These are phyloP conservation scores for Botrytis cinerea DNA, from an alignment of 2,329 filamentous ascomycete genomes.

Conservation along the genomic window DNA sequence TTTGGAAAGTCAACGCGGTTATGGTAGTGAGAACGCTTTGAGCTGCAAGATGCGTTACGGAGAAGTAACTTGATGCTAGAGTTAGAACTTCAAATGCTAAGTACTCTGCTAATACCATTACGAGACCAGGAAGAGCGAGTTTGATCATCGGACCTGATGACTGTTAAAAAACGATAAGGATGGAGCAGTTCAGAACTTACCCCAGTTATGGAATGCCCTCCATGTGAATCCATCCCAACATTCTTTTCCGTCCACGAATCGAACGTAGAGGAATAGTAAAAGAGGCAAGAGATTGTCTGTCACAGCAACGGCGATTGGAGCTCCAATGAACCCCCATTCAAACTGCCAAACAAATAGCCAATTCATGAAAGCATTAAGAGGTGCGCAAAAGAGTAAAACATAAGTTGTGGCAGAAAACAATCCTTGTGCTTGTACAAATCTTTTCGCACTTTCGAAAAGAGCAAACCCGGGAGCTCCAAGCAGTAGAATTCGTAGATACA, in stretches of 20 bases:
- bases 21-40: conserved; percentile 83
- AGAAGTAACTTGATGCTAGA: conserved; percentile 77
- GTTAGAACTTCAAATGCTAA: conserved; percentile 91
- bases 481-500: conserved; percentile 71
- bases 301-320: conserved; percentile 74
- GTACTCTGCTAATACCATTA: conserved; percentile 95
- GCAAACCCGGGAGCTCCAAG: conserved; percentile 75
- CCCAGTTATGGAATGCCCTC: conserved; percentile 73
- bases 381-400: conserved; percentile 73
- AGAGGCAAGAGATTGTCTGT: conserved; percentile 75
- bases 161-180: conserved; percentile 25
- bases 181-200: conserved; percentile 28
- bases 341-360: conserved; percentile 77
- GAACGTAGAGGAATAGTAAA: conserved; percentile 72
- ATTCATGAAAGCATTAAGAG: conserved; percentile 75
- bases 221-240: conserved; percentile 81
- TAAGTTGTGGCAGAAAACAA: conserved; percentile 79
- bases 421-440: conserved; percentile 81
- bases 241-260: conserved; percentile 68
- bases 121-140: conserved; percentile 81
- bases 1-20: conserved; percentile 79
- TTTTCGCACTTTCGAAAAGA: conserved; percentile 74
- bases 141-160: conserved; percentile 70
- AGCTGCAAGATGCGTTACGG: conserved; percentile 77
- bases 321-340: conserved; percentile 72